These are phyloP conservation scores for Botryococcus braunii DNA, from an alignment of 163 green algal genomes.

Conservation along the genomic window DNA sequence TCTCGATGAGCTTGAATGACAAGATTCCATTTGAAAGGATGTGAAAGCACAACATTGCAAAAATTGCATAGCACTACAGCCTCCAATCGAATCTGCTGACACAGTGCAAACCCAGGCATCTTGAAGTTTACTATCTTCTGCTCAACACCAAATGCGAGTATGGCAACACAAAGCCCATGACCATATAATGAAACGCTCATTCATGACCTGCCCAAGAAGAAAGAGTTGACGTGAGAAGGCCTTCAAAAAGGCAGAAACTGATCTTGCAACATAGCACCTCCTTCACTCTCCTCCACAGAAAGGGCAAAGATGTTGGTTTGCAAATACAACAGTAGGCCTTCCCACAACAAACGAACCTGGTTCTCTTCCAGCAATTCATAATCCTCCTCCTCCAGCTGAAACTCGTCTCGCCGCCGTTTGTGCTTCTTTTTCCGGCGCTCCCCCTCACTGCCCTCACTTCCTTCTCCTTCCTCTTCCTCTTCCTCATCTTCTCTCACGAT, in stretches of 20 bases:
- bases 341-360: slow-evolving; percentile 19
- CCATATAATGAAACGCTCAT: not conserved
- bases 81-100: too few species aligned
- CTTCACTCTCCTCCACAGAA: not conserved
- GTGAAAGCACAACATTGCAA: too few species aligned
- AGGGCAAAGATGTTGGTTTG: not conserved
- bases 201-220: not conserved
- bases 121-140: too few species aligned
- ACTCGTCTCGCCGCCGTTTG: slow-evolving; percentile 21
- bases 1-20: too few species aligned
- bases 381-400: slow-evolving; percentile 69
- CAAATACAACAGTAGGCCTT: not conserved
- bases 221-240: not conserved
- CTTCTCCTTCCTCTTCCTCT: slow-evolving; percentile 26
- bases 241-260: not conserved
- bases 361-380: slow-evolving; percentile 71
- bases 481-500: slow-evolving; percentile 42
- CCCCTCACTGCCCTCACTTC: slow-evolving; percentile 22
- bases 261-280: not conserved
- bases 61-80: too few species aligned
- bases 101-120: too few species aligned
- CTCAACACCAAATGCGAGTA: too few species aligned
- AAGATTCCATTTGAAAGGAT: too few species aligned
- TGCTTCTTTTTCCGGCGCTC: slow-evolving; percentile 31
- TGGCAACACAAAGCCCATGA: not conserved